Base-by-base conservation (phyloP, 371 early-diverging fungal species). In the Mortierella sp. region DNA sequence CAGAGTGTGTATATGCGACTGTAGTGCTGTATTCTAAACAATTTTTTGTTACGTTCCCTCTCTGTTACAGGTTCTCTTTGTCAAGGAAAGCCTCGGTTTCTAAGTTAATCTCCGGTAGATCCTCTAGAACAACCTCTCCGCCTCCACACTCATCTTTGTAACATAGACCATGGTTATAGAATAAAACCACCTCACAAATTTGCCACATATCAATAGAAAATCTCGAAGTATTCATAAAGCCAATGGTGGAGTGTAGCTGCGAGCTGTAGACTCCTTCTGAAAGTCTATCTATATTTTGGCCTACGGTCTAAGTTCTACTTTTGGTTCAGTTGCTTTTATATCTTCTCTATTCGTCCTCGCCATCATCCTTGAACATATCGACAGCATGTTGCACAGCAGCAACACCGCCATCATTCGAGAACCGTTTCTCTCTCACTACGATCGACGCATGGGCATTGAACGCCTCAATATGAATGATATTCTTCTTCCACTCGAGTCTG, bases 381-480 rank as follows among this genome's bases (percentile, higher is more conserved):
- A 64, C 51, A 17, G 44, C 56, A 64, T 56, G 64, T 12, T 56
- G 50, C 5, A 60, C 60, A 14, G 30, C 50, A 8, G 70, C 57
- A 17, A 60, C 19, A 8, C 26, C 53, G n/a, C 44, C 47, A 27
- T 53, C 30, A 46, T 57, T 41, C 41, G 24, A 42, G 47, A 63
- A 67, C 17, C 67, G 63, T 12, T 47, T 63, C 50, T 66, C 73
- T 1, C 73, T 56, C 2, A 73, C 60, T 4, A 73, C 52, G 32
- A 73, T 67, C 4, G 68, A 62, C n/a, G 68, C 73, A 44, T 73
- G 73, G 7, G 73, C 73, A 30, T 73, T 73, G 39, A 67, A 28
- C 0, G 50, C 49, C 21, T 62, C 63, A 41, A 67, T 67, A 42
- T 67, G 68, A n/a, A 73, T 50, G 50, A 62, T 61, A 26, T 72